Percentiles rank a stretch among this genome's conserved stretches.
These are phyloP conservation scores for Zygnema cylindricum DNA, from an alignment of 139 green algal species.

Conservation along the genomic window DNA sequence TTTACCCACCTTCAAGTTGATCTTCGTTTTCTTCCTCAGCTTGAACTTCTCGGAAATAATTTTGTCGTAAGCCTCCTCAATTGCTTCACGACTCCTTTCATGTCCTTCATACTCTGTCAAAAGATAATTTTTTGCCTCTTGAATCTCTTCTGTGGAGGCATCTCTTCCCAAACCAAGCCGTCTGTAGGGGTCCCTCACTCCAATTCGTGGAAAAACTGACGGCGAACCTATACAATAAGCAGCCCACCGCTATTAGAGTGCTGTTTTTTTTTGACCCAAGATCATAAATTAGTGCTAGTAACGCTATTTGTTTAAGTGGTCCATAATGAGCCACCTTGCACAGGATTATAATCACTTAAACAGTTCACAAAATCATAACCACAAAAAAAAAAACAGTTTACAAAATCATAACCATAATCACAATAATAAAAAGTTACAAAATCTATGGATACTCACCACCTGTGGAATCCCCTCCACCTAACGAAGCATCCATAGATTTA, in stretches of 20 bases:
- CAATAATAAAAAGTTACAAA: too few species aligned
- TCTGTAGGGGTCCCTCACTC: constrained; percentile 68
- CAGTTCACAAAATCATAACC: neutral
- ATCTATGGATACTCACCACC: neutral
- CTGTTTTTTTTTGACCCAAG: neutral
- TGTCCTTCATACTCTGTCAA: constrained; percentile 62
- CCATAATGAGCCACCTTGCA: neutral
- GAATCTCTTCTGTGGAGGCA: constrained; percentile 67
- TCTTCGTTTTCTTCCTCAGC: constrained; percentile 55
- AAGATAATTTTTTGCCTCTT: constrained; percentile 69
- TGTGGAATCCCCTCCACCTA: neutral
- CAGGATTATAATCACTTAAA: neutral
- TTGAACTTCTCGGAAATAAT: constrained; percentile 67
- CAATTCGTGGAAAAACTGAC: constrained; percentile 63
- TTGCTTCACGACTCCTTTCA: constrained; percentile 62
- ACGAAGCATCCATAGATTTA: neutral
- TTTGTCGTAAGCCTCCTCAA: constrained; percentile 67
- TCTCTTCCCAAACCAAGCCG: constrained; percentile 64
- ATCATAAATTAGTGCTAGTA: neutral
- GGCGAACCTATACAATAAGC: constrained; percentile 28
- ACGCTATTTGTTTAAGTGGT: neutral
- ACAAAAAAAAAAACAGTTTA: neutral
- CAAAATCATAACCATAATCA: neutral
- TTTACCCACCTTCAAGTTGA: constrained; percentile 61
- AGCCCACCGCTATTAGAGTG: neutral